Evolutionary conservation across 306 rosid genomes (phyloP), one percentile per base, ranked within the genome.

Genomic region (Sesbania bispinosa): DNA sequence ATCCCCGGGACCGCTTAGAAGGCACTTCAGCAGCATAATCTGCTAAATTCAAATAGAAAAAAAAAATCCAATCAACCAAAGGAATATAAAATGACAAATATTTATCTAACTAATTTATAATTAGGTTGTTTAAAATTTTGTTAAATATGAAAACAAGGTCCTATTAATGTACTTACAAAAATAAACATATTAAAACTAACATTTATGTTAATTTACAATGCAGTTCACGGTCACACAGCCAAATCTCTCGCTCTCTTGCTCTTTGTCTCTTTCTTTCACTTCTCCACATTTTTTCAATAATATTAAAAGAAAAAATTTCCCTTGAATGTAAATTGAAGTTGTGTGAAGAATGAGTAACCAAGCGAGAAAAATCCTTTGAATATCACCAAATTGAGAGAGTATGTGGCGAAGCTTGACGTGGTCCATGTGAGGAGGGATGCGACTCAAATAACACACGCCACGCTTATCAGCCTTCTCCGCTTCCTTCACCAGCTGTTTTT

Each of bases 391-490:
- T 63, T 86, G 94, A 2, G 96, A 87, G 54, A 94, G 88, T 77
- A 87, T 77, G 41, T 80, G 89, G 6, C 90, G 90, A 75, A 94
- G 89, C 67, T 79, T 83, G 46, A 82, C 61, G 13, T 78, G 94
- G 77, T 90, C 90, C 97, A 90, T 93, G 52, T 80, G 94, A 10
- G 92, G 98, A 1, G 98, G 97, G 62, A 94, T 85, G 5, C 96
- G 88, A 73, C 96, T 86, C 80, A 90, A 20, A 67, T 89, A 91
- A 76, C 96, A 91, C 42, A 94, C 83, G 1, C 99, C 99, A 0
- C 89, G 93, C 77, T 50, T 85, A 2, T 74, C 14, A 9, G 85
- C 89, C 70, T 77, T 67, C 14, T 78, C 84, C 5, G 86, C 73
- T 53, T 88, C 92, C 78, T 68, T 82, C 62, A 79, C 69, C 9